Conservation (phyloP, 2,329 filamentous ascomycete species). For the Sporothrix sp. region DNA sequence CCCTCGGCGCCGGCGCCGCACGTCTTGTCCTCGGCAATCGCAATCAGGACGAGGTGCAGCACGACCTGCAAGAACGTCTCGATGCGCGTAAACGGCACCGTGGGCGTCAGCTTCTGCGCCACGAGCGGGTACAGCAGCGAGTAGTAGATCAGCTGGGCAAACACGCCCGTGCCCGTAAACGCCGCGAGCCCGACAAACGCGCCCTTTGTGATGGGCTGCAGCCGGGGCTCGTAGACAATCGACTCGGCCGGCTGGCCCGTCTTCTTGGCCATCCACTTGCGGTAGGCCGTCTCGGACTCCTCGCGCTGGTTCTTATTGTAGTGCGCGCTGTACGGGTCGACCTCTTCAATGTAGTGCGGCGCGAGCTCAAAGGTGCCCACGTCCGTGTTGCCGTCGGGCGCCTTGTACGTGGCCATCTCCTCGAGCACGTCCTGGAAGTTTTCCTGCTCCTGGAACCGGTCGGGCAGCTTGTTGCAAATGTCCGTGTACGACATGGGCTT, state of each 20-base stretch:
- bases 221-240: conserved; percentile 82
- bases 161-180: conserved; percentile 77
- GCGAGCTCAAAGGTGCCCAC: conserved; percentile 91
- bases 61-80: conserved; percentile 90
- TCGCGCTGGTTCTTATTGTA: conserved; percentile 96
- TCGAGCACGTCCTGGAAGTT: conserved; percentile 77
- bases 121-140: conserved; percentile 72
- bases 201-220: conserved; percentile 65
- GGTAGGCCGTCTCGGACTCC: conserved; percentile 85
- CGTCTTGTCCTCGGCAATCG: conserved; percentile 69
- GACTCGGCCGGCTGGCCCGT: conserved; percentile 72
- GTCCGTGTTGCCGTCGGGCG: conserved; percentile 85
- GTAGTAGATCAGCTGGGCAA: conserved; percentile 84
- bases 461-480: conserved; percentile 73
- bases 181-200: conserved; percentile 65
- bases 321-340: conserved; percentile 93
- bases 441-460: conserved; percentile 81
- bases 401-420: conserved; percentile 79
- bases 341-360: conserved; percentile 70
- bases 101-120: conserved; percentile 57
- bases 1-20: conserved; percentile 22
- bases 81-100: conserved; percentile 69
- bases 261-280: conserved; percentile 76
- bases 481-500: conserved; percentile 93
- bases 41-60: conserved; percentile 76